phyloP scores from a whole-genome alignment of 352 stramenopile genomes.

The Phytophthora multivora region DNA sequence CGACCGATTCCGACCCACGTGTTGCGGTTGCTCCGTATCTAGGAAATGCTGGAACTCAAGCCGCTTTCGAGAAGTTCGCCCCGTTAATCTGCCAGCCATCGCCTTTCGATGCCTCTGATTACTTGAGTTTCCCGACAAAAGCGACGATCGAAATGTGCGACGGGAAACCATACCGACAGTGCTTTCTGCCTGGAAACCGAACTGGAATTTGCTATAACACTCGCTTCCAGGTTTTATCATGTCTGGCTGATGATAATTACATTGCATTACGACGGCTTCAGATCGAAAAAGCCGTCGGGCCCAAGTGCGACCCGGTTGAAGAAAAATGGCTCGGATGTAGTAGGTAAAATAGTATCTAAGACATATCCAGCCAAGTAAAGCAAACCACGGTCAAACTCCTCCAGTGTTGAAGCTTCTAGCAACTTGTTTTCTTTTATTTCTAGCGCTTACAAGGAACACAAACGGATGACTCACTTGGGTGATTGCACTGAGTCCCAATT shows the following conservation, averaged over 20 bases:
- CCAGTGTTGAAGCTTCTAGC: too few species aligned
- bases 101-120: not conserved
- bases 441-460: too few species aligned
- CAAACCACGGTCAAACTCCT: too few species aligned
- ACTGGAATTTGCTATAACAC: constrained; percentile 26
- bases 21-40: constrained; percentile 1
- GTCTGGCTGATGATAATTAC: constrained; percentile 10
- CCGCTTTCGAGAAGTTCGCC: constrained; percentile 1
- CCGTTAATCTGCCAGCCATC: constrained; percentile 2
- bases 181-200: constrained; percentile 9
- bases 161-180: constrained; percentile 31
- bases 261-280: constrained; percentile 27
- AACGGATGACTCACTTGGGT: too few species aligned
- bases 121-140: constrained; percentile 8
- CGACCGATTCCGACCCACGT: not conserved
- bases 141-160: constrained; percentile 22
- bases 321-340: constrained; percentile 46
- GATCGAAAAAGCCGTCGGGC: constrained; percentile 26
- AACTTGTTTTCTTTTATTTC: too few species aligned
- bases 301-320: constrained; percentile 25
- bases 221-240: constrained; percentile 34
- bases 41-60: not conserved
- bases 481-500: too few species aligned
- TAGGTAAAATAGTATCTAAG: not conserved
- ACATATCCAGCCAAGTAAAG: too few species aligned